Evolutionary conservation across 179 eudicot species (phyloP), one percentile per base, ranked within the genome.

Genomic region (Beta corolliflora): DNA sequence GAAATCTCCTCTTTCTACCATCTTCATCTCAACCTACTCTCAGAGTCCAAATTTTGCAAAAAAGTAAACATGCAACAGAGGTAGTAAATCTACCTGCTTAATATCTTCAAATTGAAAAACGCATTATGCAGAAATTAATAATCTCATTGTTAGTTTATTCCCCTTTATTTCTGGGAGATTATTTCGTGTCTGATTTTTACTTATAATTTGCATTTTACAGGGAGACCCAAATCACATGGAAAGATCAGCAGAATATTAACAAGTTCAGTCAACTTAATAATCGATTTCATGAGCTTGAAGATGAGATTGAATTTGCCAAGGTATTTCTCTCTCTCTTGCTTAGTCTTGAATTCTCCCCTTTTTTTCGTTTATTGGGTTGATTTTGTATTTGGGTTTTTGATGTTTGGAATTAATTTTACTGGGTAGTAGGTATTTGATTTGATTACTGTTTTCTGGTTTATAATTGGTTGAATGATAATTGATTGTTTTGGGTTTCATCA

Each of bases 201-300:
- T 25, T 25, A 10, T 48, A 50, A 12, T 72, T 72, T 13, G 16
- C 31, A 7, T 55, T 81, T 13, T 59, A 13, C 68, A 95, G 97
- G 94, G 93, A 92, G 21, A 88, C 88, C 25, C 93, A 91, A 80
- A 98, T 96, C 23, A 96, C 99, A 54, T 96, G 99, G 99, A 97
- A 94, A 78, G 99, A 96, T 85, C 99, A 94, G 86, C 97, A 93
- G 85, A 94, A 94, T 76, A 96, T 96, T 59, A 96, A 96, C 91
- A 96, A 92, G 81, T 93, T 96, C 41, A 91, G 93, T 29, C 87
- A 97, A 88, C 90, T 94, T 66, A 96, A 96, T 80, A 96, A 93
- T 82, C 89, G 97, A 44, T 85, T 91, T 75, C 97, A 91, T 83
- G 99, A 96, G 14, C 91, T 96, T 71, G 88, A 87, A 25, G 99